A percentile compares a stretch with the other conserved stretches of the same genome.
phyloP scores from a whole-genome alignment of 257 asterid species.

The Avicennia marina region DNA sequence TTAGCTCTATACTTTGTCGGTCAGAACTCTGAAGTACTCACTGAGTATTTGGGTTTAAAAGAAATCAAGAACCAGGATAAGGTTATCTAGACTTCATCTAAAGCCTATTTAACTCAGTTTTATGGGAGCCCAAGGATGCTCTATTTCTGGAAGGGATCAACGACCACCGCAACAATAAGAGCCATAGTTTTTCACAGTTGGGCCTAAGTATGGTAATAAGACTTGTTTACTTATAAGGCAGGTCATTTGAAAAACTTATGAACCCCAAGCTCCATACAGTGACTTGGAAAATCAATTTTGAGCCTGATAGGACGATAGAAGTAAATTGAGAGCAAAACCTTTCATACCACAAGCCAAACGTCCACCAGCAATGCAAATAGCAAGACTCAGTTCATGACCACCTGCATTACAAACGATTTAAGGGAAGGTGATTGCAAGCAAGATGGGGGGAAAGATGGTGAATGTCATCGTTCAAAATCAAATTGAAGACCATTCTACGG shows the following conservation, averaged over 20 bases:
- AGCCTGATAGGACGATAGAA: slow-evolving; percentile 3
- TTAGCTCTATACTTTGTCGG: neutral
- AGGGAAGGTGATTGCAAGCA: neutral
- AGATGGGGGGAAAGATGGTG: neutral
- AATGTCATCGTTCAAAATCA: neutral
- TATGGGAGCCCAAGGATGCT: neutral
- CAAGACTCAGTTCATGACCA: slow-evolving; percentile 90
- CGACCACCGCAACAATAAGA: neutral
- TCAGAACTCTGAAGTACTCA: too few species aligned
- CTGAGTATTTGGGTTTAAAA: neutral
- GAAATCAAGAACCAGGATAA: neutral
- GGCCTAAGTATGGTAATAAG: too few species aligned
- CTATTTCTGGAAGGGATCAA: neutral
- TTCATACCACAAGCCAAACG: slow-evolving; percentile 89
- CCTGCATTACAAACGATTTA: slow-evolving; percentile 36
- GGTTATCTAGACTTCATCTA: neutral
- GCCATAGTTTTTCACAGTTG: neutral
- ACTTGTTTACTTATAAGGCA: neutral
- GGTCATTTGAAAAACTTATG: neutral
- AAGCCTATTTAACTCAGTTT: neutral
- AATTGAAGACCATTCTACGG: neutral
- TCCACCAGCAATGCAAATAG: slow-evolving; percentile 94
- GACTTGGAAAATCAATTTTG: neutral
- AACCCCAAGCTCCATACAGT: neutral
- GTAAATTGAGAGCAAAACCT: slow-evolving; percentile 7